A percentile compares a stretch with the other conserved stretches of the same genome.
Conservation (phyloP, 495 filamentous ascomycete genomes). For the Hypomontagnella monticulosa region DNA sequence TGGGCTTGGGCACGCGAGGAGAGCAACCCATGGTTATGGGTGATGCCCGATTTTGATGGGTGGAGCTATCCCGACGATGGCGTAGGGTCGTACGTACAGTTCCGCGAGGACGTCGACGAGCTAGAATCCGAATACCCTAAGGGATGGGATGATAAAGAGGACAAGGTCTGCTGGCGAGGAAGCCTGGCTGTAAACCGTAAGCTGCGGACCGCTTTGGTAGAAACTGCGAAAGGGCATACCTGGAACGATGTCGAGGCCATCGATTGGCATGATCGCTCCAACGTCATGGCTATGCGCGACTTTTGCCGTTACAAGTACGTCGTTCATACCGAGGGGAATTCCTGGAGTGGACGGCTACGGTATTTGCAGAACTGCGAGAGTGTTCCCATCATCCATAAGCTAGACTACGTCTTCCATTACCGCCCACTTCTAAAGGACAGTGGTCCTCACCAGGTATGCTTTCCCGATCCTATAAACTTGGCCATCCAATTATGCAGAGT, state of each 20-base stretch:
- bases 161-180: slow-evolving; percentile 70
- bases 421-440: slow-evolving; percentile 51
- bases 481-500: neutral
- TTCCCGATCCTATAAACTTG: neutral
- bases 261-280: slow-evolving; percentile 51
- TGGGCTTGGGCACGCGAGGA: slow-evolving; percentile 62
- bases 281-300: slow-evolving; percentile 53
- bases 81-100: slow-evolving; percentile 63
- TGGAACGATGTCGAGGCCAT: slow-evolving; percentile 62
- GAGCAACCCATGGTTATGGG: slow-evolving; percentile 62
- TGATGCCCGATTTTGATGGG: slow-evolving; percentile 76
- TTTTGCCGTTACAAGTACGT: slow-evolving; percentile 63
- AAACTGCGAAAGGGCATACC: slow-evolving; percentile 46
- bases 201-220: slow-evolving; percentile 54
- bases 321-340: slow-evolving; percentile 67
- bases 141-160: slow-evolving; percentile 60
- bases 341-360: slow-evolving; percentile 64
- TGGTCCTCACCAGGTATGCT: slow-evolving; percentile 59
- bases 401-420: slow-evolving; percentile 57
- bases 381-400: slow-evolving; percentile 57
- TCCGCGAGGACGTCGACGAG: slow-evolving; percentile 51
- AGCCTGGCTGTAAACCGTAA: slow-evolving; percentile 43
- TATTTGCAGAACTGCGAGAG: slow-evolving; percentile 61
- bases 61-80: slow-evolving; percentile 69
- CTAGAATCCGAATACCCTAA: slow-evolving; percentile 37